Base-by-base conservation (phyloP, 1,139 yeast genomes). In the Schwanniomyces etchellsii region DNA sequence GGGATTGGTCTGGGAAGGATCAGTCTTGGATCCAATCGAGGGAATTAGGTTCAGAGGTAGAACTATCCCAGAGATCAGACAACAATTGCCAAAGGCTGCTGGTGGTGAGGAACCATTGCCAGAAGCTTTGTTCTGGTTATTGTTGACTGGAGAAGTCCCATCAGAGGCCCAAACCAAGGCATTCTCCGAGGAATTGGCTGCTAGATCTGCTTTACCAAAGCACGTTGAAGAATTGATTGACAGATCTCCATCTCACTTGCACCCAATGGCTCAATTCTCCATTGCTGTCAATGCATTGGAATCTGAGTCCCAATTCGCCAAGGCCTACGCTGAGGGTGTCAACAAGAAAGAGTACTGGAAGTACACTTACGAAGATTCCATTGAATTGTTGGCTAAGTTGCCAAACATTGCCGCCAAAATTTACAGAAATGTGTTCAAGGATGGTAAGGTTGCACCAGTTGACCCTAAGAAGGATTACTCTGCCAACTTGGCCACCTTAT, bases 1-100 rank as follows among this genome's bases (percentile, higher is more conserved):
- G 69, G 95, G 96, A 55, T 74, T 91, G 50, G 96, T 91, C 39
- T 91, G 97, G 97, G 97, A 91, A 74, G 98, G 98, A 53, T 89
- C 97, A 35, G 98, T 91, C 35, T 75, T 91, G 61, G 98, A 91
- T 67, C 94, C 98, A 48, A 82, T 82, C 47, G 98, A 91, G 69
- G 98, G 98, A 57, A 91, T 91, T 61, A 81, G 96, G 61, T 91
- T 91, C 80, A 86, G 97, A 72, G 97, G 97, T 54, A 77, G 81
- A 68, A 89, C 98, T 52, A 91, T 91, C 51, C 96, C 97, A 45
- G 97, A 91, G 53, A 77, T 89, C 59, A 95, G 85, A 66, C 73
- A 77, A 57, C 86, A 81, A 66, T 77, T 91, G 55, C 98, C 98
- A 69, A 82, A 81, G 69, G 95, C 83, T 39, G 82, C 84, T 48